phyloP scores from a whole-genome alignment of 441 rosid genomes.

The Aleurites moluccanus region DNA sequence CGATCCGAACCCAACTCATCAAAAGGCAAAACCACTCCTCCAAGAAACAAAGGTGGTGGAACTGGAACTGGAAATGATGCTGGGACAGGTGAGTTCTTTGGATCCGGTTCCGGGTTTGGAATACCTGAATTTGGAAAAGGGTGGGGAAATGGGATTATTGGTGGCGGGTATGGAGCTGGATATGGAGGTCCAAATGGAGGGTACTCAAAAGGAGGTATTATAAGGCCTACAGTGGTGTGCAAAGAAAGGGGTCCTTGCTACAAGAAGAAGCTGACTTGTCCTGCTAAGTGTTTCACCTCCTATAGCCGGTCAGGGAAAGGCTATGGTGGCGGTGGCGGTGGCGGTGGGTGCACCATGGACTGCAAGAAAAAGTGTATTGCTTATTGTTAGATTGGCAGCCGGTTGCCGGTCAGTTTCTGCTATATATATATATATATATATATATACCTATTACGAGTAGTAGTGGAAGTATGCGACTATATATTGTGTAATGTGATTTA shows the following conservation, averaged over 20 bases:
- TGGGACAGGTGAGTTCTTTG: slow-evolving; percentile 57
- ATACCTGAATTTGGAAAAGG: slow-evolving; percentile 57
- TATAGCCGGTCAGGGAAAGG: slow-evolving; percentile 85
- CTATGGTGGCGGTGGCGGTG: slow-evolving; percentile 86
- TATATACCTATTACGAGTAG: background rate
- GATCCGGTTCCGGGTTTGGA: slow-evolving; percentile 52
- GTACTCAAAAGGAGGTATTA: slow-evolving; percentile 53
- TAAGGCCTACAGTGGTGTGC: slow-evolving; percentile 68
- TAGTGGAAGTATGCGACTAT: background rate
- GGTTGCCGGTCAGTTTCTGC: slow-evolving; percentile 4
- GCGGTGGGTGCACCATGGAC: slow-evolving; percentile 92
- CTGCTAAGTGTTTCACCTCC: slow-evolving; percentile 85
- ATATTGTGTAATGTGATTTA: background rate
- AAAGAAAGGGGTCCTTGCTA: slow-evolving; percentile 77
- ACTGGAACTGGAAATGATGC: slow-evolving; percentile 12
- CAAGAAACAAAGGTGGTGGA: slow-evolving; percentile 28
- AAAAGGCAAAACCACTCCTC: slow-evolving; percentile 21
- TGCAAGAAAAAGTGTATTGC: slow-evolving; percentile 93
- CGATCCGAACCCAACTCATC: slow-evolving; percentile 47
- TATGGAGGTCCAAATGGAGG: slow-evolving; percentile 82
- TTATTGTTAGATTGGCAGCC: slow-evolving; percentile 48
- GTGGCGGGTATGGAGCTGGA: slow-evolving; percentile 85
- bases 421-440: background rate
- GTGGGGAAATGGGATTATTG: slow-evolving; percentile 51
- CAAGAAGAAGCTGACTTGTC: slow-evolving; percentile 82